Base-by-base conservation (phyloP, 2,329 filamentous ascomycete genomes). In the Aspergillus persii region DNA sequence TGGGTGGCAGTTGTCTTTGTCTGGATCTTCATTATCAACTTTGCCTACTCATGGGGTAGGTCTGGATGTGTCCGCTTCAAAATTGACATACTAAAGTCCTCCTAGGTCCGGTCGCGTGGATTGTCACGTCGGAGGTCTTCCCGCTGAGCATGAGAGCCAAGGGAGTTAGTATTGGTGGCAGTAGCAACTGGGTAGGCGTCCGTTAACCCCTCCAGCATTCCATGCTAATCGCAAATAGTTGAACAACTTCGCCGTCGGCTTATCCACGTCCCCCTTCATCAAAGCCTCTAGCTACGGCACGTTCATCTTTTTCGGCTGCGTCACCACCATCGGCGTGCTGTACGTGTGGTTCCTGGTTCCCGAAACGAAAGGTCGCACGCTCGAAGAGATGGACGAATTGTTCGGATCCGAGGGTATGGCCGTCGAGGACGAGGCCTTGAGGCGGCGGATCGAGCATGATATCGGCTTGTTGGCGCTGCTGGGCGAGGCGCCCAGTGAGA, bases 1-100 rank as follows among this genome's bases (percentile, higher is more conserved):
- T 92, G 90, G 90, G 89, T 79, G 4, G 83, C 88, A 0, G 87
- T 84, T 5, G 80, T 68, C 0, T 75, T 79, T 58, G 71, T 79
- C 5, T 92, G 89, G 89, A 79, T 92, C 0, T 92, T 90, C 63
- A 86, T 90, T 30, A 79, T 90, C 31, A 84, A 89, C 73, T 92
- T 92, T 68, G 90, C 87, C 31, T 91, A 90, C 70, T 86, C 83
- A 0, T 92, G 89, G 89, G 71, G 74, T 71, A 59, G 46, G 58
- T 62, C 6, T 4, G 15, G 30, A 15, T 7, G 1, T 31, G 4
- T 4, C 3, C 18, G 18, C 18, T 23, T 11, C 7, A 12, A 12
- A 33, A 4, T 49, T 29, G 3, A n/a, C 18, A 23, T 23, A 9
- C 12, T 12, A 15, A 30, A 3, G 15, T 50, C 53, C 31, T 50